Conservation (phyloP, 2,329 filamentous ascomycete genomes). For the Amphichorda felina region DNA sequence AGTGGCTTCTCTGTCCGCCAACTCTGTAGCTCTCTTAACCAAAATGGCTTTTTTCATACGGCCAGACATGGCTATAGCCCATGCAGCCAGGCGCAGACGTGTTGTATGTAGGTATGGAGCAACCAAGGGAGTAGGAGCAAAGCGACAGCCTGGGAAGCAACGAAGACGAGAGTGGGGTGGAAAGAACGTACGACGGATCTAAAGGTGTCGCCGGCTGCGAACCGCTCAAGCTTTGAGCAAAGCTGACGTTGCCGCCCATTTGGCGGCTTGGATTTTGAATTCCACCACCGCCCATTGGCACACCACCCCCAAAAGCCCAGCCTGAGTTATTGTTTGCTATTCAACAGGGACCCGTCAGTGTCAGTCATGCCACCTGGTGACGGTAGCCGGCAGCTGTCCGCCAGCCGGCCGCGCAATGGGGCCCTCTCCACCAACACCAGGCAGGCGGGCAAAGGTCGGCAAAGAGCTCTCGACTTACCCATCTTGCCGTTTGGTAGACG, state of each 20-base stretch:
- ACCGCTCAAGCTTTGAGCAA: conserved; percentile 53
- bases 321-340: conserved; percentile 39
- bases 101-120: not conserved
- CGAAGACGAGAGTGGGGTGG: not conserved
- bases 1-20: not conserved
- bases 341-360: conserved; percentile 3
- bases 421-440: not conserved
- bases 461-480: conserved; percentile 28
- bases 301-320: conserved; percentile 51
- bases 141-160: too few relatives aligned
- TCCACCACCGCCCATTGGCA: conserved; percentile 46
- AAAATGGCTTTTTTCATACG: conserved; percentile 6
- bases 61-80: conserved; percentile 4
- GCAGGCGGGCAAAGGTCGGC: not conserved
- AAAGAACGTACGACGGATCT: conserved; percentile 50
- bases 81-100: too few relatives aligned
- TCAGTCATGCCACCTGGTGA: not conserved
- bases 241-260: conserved; percentile 49
- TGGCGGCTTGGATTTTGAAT: conserved; percentile 42
- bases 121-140: not conserved
- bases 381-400: not conserved
- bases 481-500: conserved; percentile 55
- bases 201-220: conserved; percentile 50
- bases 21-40: conserved; percentile 6
- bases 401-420: not conserved